Base-by-base conservation (phyloP, 176 grass and related monocot genomes). In the Dactylis glomerata region DNA sequence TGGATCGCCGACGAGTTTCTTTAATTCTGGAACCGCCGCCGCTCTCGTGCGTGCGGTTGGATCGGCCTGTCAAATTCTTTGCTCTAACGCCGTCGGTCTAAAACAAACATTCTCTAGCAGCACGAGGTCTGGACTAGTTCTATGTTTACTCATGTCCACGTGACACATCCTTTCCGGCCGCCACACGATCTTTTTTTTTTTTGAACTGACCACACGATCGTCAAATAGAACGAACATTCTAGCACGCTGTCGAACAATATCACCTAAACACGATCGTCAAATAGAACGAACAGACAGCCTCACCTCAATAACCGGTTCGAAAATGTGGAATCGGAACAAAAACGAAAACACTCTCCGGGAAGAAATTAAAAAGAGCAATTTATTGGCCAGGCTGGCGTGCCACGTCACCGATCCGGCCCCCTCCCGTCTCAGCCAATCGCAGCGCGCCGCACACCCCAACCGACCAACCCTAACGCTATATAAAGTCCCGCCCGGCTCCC, bases 391-490 rank as follows among this genome's bases (percentile, higher is more conserved):
- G 64, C 68, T 76, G 38, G 46, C 42, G 3, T 22, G 15, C 83
- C 64, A 78, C 73, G 65, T 90, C 79, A 78, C 8, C 24, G 79
- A 86, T 86, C 88, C 55, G 83, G 16, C 23, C 11, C 65, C 34
- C 55, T 12, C 19, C 14, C 6, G 19, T 17, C 9, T 1, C 73
- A 78, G 65, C 83, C 79, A 86, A 82, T 90, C 78, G 17, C 42
- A 78, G 63, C 42, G 62, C 52, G 63, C 78, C 44, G 26, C 42
- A 5, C 51, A 0, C 31, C 20, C 24, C n/a, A n/a, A n/a, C n/a
- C n/a, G n/a, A n/a, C n/a, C 20, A 90, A 82, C 88, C 88, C 88
- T 90, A 86, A 82, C 65, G 4, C 22, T 90, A 86, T 89, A 86
- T 82, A 89, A 89, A 89, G 54, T 0, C 19, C 63, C 72, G 38